Evolutionary conservation across 352 stramenopile genomes (phyloP), one percentile per base, ranked within the genome.

Genomic region (Pythium grandisporangium): DNA sequence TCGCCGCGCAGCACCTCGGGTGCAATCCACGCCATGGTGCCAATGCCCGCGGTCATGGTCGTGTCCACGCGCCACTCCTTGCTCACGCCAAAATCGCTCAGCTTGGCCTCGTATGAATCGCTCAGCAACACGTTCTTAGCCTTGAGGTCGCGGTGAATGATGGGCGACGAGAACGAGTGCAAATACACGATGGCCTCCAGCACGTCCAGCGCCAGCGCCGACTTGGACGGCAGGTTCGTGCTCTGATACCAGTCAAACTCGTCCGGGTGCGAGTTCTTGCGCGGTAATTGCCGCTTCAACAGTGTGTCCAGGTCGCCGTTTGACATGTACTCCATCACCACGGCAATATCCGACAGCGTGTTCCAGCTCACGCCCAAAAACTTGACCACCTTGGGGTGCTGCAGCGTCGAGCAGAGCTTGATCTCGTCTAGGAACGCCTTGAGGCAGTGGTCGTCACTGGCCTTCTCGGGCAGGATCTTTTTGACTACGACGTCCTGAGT

Each of bases 331-430:
- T 86, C 73, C 41, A 83, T 75, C 13, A 86, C 55, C 19, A 86
- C 70, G 2, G 70, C 61, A 58, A 86, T 81, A 39, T 86, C 70
- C 4, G 72, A 72, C n/a, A 93, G 57, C 64, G 81, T 93, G 39
- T 72, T 90, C 79, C 79, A 93, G 37, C 63, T 86, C 37, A 93
- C 74, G 29, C 79, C 79, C 6, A 93, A 68, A 26, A 93, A 93
- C 11, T 63, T 61, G 27, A 93, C 70, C 17, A 93, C 66, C 52
- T 93, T 89, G 7, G 74, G 58, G 49, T 93, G 80, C 5, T 70
- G 69, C 8, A 93, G 55, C 34, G 76, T 81, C 23, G 80, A 79
- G 36, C 69, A 83, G 19, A 93, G 71, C 58, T 87, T 84, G 48
- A 91, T 91, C 55, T 93, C 80, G 10, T 85, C 74, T 37, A 90